Evolutionary conservation across 371 early-diverging fungal species (phyloP), one percentile per base, ranked within the genome.

Genomic region (Batrachochytrium dendrobatidis): DNA sequence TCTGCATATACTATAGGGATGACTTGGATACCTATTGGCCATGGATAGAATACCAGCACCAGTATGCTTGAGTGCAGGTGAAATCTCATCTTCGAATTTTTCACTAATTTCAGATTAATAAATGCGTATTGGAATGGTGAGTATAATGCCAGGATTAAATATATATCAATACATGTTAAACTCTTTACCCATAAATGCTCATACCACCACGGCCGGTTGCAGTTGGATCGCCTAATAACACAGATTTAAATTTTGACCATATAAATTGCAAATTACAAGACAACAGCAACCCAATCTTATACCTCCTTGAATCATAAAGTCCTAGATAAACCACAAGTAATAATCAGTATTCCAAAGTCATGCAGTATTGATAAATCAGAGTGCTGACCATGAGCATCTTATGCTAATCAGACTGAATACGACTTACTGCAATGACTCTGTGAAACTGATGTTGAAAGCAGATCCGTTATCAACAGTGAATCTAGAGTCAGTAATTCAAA

Each of bases 21-120:
- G 39, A 12, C 4, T 28, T 3, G 30, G 54, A 49, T 34, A 39
- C 99, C 99, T 66, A 91, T 99, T 99, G 62, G 99, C 97, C 97
- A 97, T 98, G 60, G 91, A 90, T 39, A 97, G 69, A 54, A 89
- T 68, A 66, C 90, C 89, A 46, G 82, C 77, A 8, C 83, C 87
- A 61, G 85, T 82, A 68, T 96, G 97, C 56, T 76, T 79, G 44
- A 89, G 72, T 61, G 84, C 82, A 56, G 90, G 88, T 82, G 93
- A 58, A 56, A 81, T 93, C 77, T 99, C 99, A 74, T 99, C 99
- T 0, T 66, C 73, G 68, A 99, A 99, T 67, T 80, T 79, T 7
- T 66, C 75, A 51, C 82, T 93, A 69, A 39, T 39, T 12, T 39
- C n/a, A 39, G 39, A 39, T 39, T n/a, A 15, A 39, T 39, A n/a